phyloP scores from a whole-genome alignment of 2,329 filamentous ascomycete genomes.

The Proliferodiscus dingleyae region DNA sequence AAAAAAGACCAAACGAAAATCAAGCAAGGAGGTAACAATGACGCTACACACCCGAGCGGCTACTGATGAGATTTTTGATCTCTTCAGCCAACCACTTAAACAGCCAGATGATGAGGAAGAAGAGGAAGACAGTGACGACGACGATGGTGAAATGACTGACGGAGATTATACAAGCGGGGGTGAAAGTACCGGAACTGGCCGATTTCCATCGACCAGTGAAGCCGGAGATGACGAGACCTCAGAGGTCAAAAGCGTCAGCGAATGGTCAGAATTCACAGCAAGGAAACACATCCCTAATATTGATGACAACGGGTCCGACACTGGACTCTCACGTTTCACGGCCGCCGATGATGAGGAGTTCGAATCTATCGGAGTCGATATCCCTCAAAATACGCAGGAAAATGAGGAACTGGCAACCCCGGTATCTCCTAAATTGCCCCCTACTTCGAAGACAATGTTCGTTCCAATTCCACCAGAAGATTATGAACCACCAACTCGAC shows the following conservation, averaged over 20 bases:
- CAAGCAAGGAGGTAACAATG: conserved; percentile 82
- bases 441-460: conserved; percentile 54
- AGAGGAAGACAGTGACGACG: conserved; percentile 56
- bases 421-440: conserved; percentile 33
- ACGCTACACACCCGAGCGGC: conserved; percentile 92
- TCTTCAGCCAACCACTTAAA: conserved; percentile 82
- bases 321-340: conserved; percentile 37
- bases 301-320: conserved; percentile 35
- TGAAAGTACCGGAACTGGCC: conserved; percentile 77
- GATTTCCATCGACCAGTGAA: conserved; percentile 61
- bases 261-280: conserved; percentile 84
- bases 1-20: conserved; percentile 68
- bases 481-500: conserved; percentile 72
- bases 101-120: conserved; percentile 33
- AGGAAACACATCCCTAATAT: conserved; percentile 62
- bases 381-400: conserved; percentile 33
- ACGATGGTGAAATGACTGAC: conserved; percentile 57
- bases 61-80: conserved; percentile 94
- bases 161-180: conserved; percentile 77
- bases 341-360: conserved; percentile 34
- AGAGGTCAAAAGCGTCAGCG: conserved; percentile 63
- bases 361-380: conserved; percentile 28
- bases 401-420: conserved; percentile 43
- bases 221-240: conserved; percentile 57
- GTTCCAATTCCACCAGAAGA: conserved; percentile 80